Evolutionary conservation across 139 green algal genomes (phyloP), one percentile per base, ranked within the genome.

Genomic region (Volvox africanus): DNA sequence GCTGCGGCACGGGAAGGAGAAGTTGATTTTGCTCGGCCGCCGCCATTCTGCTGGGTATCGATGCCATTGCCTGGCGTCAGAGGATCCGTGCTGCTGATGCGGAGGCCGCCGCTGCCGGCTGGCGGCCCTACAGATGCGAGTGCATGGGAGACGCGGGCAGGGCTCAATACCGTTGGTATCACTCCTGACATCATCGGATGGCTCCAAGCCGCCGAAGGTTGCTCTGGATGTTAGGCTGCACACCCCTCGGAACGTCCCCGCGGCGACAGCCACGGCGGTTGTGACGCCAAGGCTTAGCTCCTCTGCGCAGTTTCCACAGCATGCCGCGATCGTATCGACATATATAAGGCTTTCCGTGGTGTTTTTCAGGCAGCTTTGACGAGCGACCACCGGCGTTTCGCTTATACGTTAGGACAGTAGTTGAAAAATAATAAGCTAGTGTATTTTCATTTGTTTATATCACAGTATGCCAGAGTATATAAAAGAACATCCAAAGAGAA

Each of bases 1-100:
- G 81, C 81, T 1, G 81, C 81, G 30, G 55, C 21, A 32, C 81
- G 81, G 13, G 81, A 87, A 13, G 81, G 81, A 13, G 81, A 87
- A 20, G 81, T 55, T 55, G 44, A 55, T 9, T 55, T 55, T 14
- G 44, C 44, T 55, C 44, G 44, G 44, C 44, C 44, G 44, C 44
- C 9, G 44, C 44, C 44, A 55, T 55, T 55, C 44, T 9, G 44
- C 44, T 55, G 80, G 24, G 55, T 61, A 28, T 71, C 80, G 26
- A 30, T 30, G 55, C 0, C 37, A 20, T 28, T 32, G 79, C 22
- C 67, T n/a, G 24, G 50, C 21, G 80, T 17, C 26, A 28, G 24
- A 20, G 61, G 30, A 55, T 77, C 33, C 30, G 61, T 69, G n/a
- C 9, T n/a, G 26, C 50, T 79, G 82, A 21, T 21, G 33, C 83